A percentile compares a stretch with the other conserved stretches of the same genome.
These are phyloP conservation scores for Macrolepiota dolichaula DNA, from an alignment of 768 basidiomycete species.

Conservation along the genomic window DNA sequence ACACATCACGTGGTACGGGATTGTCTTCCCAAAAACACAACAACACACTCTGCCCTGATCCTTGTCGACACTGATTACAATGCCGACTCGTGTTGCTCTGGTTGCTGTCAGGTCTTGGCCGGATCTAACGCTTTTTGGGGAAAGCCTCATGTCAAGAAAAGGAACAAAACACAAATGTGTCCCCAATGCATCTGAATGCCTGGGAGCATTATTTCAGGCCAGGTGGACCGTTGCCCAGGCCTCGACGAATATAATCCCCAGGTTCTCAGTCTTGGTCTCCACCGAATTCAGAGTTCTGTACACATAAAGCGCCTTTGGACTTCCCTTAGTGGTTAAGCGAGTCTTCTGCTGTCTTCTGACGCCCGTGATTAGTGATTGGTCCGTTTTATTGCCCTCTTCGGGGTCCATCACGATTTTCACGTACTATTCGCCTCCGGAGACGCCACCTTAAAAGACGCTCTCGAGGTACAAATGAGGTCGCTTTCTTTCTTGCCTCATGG, in stretches of 20 bases:
- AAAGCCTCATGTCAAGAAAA: neutral
- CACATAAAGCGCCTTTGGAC: neutral
- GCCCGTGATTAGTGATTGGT: neutral
- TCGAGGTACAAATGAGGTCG: neutral
- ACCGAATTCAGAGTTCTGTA: neutral
- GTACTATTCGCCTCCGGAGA: neutral
- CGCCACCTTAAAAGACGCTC: neutral
- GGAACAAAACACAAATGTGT: neutral
- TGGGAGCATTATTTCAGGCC: too few species aligned
- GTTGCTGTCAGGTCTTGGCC: neutral
- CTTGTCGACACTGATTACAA: too few species aligned
- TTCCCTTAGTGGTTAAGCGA: neutral
- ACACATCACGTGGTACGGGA: neutral
- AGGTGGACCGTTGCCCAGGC: too few species aligned
- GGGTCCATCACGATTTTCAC: neutral
- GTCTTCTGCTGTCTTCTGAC: neutral
- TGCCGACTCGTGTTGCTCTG: too few species aligned
- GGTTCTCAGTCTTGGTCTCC: too few species aligned
- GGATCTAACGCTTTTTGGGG: neutral
- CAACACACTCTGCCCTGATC: too few species aligned
- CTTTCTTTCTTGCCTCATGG: constrained; percentile 4
- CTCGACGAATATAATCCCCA: too few species aligned
- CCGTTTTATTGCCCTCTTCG: neutral
- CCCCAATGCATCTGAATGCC: neutral
- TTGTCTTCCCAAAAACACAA: too few species aligned